Evolutionary conservation across 768 basidiomycete species (phyloP), one percentile per base, ranked within the genome.

Genomic region (Naganishia onofrii): DNA sequence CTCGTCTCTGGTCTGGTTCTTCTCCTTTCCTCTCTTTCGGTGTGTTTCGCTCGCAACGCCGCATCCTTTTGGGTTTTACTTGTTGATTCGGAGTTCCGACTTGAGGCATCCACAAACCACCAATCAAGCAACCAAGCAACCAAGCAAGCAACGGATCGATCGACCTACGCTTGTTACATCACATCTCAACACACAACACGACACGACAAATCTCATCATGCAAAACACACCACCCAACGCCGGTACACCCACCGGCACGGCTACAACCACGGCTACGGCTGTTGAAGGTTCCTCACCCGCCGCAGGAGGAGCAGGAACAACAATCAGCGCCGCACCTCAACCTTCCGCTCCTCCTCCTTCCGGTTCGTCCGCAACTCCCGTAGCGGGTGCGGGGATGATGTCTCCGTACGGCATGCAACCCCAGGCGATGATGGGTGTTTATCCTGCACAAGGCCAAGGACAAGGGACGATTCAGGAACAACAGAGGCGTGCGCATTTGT

Each of bases 401-500:
- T n/a, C 60, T 23, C 36, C 48, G n/a, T 51, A 51, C 66, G 28
- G 46, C n/a, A 32, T 46, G 28, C 66, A 53, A n/a, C 51, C 12
- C 55, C 53, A n/a, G 64, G 36, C 60, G 66, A 65, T 53, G 69
- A 36, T 48, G 57, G 32, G 32, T 42, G 42, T 15, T 36, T 58
- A 29, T 23, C 34, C 17, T 38, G 57, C 42, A 13, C 38, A 44
- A 15, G 60, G 60, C 0, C 34, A 36, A 58, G 57, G 60, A 13
- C 38, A 44, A 15, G 60, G 60, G 2, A 44, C 60, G 7, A 63
- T 63, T 13, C 36, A 38, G 23, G 60, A 66, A 52, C 71, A 68
- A 52, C 82, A 91, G 90, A 86, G 90, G 82, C 87, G 93, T 76
- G 94, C 96, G 75, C 96, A 99, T 85, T 89, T 99, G 76, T 99